phyloP scores from a whole-genome alignment of 129 eudicot species.

The sunflower (Helianthus annuus) region DNA sequence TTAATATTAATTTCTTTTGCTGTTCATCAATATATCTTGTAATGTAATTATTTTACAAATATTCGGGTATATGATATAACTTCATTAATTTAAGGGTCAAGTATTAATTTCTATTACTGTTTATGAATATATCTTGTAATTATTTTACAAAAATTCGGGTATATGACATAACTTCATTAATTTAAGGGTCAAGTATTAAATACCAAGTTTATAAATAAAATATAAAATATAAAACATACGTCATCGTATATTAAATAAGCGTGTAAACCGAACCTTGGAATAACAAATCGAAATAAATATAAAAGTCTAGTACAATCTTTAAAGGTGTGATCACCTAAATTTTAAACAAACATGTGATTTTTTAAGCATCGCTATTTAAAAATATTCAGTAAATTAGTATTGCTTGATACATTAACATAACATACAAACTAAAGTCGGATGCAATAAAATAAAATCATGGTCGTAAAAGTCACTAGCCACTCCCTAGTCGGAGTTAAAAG shows the following conservation, averaged over 20 bases:
- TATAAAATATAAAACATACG: background rate
- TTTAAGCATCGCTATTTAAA: too few relatives aligned
- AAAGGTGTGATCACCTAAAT: background rate
- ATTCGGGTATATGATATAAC: background rate
- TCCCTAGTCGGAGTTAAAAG: too few relatives aligned
- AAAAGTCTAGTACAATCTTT: background rate
- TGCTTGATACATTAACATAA: too few relatives aligned
- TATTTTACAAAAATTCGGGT: background rate
- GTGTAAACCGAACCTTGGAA: background rate
- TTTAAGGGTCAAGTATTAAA: background rate
- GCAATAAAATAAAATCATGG: too few relatives aligned
- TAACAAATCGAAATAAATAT: conserved; percentile 1
- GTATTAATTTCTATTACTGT: too few relatives aligned
- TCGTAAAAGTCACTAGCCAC: too few relatives aligned
- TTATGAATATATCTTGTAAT: background rate
- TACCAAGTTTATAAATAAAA: background rate
- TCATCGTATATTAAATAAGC: background rate
- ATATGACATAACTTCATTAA: background rate
- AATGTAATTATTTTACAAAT: background rate
- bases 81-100: background rate
- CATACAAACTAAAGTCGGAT: too few relatives aligned
- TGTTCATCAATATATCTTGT: background rate
- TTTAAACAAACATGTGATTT: background rate
- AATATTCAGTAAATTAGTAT: too few relatives aligned
- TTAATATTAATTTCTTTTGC: background rate